These are phyloP conservation scores for Cystoderma amianthinum DNA, from an alignment of 768 basidiomycete genomes.

Conservation along the genomic window DNA sequence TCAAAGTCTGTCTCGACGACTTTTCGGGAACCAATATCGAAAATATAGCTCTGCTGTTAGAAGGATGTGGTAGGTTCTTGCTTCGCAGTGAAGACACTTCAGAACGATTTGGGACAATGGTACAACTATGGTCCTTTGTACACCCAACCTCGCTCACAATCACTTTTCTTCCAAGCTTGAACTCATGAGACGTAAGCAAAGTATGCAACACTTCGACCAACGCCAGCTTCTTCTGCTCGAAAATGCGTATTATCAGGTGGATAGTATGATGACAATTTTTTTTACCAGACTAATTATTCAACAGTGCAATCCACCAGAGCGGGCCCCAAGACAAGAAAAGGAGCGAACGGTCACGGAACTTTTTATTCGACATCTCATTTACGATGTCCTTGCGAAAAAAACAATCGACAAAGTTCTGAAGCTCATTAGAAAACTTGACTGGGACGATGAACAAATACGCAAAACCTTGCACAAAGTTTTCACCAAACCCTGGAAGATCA, in stretches of 20 bases:
- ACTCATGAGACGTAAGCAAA: constrained; percentile 92
- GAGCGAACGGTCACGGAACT: constrained; percentile 80
- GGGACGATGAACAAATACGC: constrained; percentile 71
- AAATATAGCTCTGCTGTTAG: constrained; percentile 84
- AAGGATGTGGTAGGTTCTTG: constrained; percentile 91
- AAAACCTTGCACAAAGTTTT: constrained; percentile 80
- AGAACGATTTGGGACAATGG: constrained; percentile 86
- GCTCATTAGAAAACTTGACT: constrained; percentile 88
- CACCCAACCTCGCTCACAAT: constrained; percentile 4
- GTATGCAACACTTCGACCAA: constrained; percentile 87
- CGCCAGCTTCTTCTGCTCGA: constrained; percentile 85
- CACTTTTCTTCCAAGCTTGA: constrained; percentile 78
- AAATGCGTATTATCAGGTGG: constrained; percentile 96
- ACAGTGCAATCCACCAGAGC: constrained; percentile 96
- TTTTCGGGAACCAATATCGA: constrained; percentile 91
- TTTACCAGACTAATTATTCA: too few relatives aligned
- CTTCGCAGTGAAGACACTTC: constrained; percentile 83
- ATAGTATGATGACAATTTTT: not conserved
- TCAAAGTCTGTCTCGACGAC: constrained; percentile 96
- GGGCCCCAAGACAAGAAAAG: constrained; percentile 80
- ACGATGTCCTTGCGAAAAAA: constrained; percentile 87
- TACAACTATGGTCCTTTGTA: constrained; percentile 14
- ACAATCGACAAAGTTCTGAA: constrained; percentile 96
- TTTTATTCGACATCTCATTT: constrained; percentile 95
- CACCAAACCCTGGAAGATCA: constrained; percentile 98